These are phyloP conservation scores for Jimgerdemannia lactiflua DNA, from an alignment of 192 early-diverging fungal species.

Conservation along the genomic window DNA sequence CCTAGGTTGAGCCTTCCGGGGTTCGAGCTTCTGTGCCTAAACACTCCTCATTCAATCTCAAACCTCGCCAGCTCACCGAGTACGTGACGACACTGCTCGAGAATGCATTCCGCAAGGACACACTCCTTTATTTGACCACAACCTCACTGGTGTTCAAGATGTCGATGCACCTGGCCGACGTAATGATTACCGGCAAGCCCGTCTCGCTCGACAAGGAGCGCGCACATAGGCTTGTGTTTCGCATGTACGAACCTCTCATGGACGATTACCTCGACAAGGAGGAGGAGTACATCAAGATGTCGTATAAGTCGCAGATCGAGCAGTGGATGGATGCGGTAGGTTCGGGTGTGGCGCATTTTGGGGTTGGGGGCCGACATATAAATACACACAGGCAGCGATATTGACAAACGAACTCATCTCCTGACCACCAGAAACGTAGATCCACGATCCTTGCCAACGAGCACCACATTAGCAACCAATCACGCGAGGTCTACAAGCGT, in stretches of 20 bases:
- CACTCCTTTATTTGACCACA: conserved; percentile 65
- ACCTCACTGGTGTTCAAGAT: conserved; percentile 57
- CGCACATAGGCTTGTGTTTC: conserved; percentile 49
- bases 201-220: conserved; percentile 43
- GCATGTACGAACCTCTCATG: conserved; percentile 62
- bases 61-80: conserved; percentile 33
- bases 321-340: conserved; percentile 69
- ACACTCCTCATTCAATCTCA: background rate
- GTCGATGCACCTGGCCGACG: conserved; percentile 56
- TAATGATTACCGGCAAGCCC: conserved; percentile 34
- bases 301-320: conserved; percentile 57
- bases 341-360: background rate
- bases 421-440: too few relatives aligned
- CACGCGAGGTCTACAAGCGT: conserved; percentile 39
- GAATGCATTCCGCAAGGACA: conserved; percentile 57
- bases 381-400: conserved; percentile 6
- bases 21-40: background rate
- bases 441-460: too few relatives aligned
- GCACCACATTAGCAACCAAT: conserved; percentile 30
- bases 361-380: background rate
- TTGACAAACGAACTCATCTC: conserved; percentile 7
- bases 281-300: conserved; percentile 52
- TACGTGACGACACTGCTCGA: conserved; percentile 65
- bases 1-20: background rate
- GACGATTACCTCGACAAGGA: conserved; percentile 69